Evolutionary conservation across 257 asterid species (phyloP).

Genomic region (Gynochthodes officinalis): DNA sequence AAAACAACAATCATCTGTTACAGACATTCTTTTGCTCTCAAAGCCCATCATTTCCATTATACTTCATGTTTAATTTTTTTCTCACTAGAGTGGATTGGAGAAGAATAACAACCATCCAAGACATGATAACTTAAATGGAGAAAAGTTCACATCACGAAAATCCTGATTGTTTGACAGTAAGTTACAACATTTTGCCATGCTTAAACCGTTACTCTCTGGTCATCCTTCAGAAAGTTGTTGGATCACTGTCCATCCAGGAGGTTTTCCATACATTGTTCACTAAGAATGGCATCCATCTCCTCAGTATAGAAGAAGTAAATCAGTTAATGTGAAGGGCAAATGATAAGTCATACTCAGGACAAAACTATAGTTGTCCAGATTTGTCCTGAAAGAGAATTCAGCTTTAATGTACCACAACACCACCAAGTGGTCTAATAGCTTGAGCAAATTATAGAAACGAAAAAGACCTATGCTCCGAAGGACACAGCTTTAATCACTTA

Average conservation of each 20-base stretch:
- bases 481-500: background rate
- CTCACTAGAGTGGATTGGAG: background rate
- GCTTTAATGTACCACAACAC: background rate
- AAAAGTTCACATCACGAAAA: background rate
- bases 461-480: background rate
- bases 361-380: background rate
- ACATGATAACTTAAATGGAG: background rate
- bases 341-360: background rate
- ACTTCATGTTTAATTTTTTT: background rate
- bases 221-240: background rate
- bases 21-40: background rate
- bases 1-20: background rate
- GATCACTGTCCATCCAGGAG: background rate
- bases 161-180: background rate
- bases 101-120: background rate
- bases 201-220: background rate
- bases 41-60: background rate
- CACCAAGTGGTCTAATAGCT: background rate
- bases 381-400: background rate
- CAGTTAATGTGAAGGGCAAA: background rate
- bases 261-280: background rate
- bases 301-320: background rate
- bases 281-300: background rate
- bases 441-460: background rate
- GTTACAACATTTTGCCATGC: background rate